A percentile compares a stretch with the other conserved stretches of the same genome.
These are phyloP conservation scores for Podila horticola DNA, from an alignment of 192 early-diverging fungal species.

Conservation along the genomic window DNA sequence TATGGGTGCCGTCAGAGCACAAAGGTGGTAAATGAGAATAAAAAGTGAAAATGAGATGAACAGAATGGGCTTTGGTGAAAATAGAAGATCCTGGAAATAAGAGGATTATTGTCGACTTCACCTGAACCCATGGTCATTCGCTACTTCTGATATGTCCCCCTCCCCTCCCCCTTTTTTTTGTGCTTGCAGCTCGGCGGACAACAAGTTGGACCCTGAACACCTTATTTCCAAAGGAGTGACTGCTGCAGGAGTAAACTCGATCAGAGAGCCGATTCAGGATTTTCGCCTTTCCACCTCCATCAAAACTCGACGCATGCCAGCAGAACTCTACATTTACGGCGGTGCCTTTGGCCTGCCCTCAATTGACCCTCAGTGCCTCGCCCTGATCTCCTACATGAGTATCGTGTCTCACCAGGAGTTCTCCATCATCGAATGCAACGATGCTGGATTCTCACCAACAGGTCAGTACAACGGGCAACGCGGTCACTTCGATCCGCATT, in stretches of 20 bases:
- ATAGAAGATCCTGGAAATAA: too few relatives aligned
- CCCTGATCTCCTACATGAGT: constrained; percentile 70
- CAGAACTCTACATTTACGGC: constrained; percentile 81
- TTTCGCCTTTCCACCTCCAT: not conserved
- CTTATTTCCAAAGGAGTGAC: too few relatives aligned
- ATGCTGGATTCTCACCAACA: constrained; percentile 71
- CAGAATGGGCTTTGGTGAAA: too few relatives aligned
- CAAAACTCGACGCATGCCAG: not conserved
- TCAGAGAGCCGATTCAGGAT: not conserved
- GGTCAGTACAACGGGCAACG: constrained; percentile 46
- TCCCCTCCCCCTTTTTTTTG: too few relatives aligned
- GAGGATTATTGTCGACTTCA: too few relatives aligned
- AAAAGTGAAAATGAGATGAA: too few relatives aligned
- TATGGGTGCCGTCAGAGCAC: too few relatives aligned
- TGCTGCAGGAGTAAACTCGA: not conserved
- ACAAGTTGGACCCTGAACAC: too few relatives aligned
- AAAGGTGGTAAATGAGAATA: too few relatives aligned
- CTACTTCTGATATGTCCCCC: too few relatives aligned
- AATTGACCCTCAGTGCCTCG: constrained; percentile 78
- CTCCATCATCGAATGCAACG: constrained; percentile 65
- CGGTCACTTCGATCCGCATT: not conserved
- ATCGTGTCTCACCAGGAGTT: constrained; percentile 63
- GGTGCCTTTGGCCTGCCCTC: constrained; percentile 69
- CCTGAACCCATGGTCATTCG: too few relatives aligned
- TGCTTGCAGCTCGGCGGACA: too few relatives aligned